These are phyloP conservation scores for Verbena officinalis DNA, from an alignment of 257 asterid genomes.

Conservation along the genomic window DNA sequence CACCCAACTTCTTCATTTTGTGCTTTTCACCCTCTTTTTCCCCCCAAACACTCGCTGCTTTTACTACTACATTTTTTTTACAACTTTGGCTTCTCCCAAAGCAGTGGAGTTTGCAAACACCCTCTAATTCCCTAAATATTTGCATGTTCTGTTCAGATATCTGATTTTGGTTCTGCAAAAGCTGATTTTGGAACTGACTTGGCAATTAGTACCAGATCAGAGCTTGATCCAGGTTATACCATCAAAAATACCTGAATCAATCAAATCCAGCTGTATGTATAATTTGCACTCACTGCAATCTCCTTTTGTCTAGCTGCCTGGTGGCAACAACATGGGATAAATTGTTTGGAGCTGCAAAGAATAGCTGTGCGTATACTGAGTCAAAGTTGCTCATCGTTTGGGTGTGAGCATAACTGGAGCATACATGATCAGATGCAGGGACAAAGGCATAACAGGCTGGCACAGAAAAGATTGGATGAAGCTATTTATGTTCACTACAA, in stretches of 20 bases:
- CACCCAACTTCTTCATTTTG: too few species aligned
- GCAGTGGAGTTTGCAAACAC: too few species aligned
- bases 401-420: slow-evolving; percentile 93
- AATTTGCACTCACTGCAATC: slow-evolving; percentile 34
- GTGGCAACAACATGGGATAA: slow-evolving; percentile 97
- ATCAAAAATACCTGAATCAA: slow-evolving; percentile 23
- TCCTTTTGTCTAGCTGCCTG: slow-evolving; percentile 73
- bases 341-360: slow-evolving; percentile 86
- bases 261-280: slow-evolving; percentile 24
- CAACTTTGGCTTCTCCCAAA: too few species aligned
- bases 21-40: too few species aligned
- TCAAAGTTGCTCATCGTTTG: slow-evolving; percentile 88
- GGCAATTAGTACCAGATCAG: slow-evolving; percentile 88
- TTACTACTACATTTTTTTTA: too few species aligned
- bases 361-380: slow-evolving; percentile 89
- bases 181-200: slow-evolving; percentile 96
- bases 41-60: too few species aligned
- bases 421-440: slow-evolving; percentile 66
- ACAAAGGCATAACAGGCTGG: slow-evolving; percentile 62
- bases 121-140: slow-evolving; percentile 11
- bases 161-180: slow-evolving; percentile 84
- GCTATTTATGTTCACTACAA: slow-evolving; percentile 76
- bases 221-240: slow-evolving; percentile 84
- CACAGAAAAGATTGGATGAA: slow-evolving; percentile 75
- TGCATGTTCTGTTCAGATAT: slow-evolving; percentile 54